Evolutionary conservation across 176 grass and related monocot species (phyloP).

Genomic region (Raddia distichophylla): DNA sequence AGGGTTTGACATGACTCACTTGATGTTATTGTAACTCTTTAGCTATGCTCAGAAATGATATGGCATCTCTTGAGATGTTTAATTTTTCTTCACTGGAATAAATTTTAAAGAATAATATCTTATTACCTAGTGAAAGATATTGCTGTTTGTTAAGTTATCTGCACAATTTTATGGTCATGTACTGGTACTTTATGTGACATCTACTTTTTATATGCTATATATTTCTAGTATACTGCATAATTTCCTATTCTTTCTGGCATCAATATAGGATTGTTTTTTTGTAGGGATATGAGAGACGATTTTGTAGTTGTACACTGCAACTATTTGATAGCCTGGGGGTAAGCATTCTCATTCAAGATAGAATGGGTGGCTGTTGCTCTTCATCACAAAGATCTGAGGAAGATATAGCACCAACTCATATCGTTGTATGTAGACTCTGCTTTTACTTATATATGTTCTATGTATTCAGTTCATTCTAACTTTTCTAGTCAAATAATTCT

Average conservation of each 20-base stretch:
- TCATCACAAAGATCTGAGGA: constrained; percentile 60
- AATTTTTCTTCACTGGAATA: background rate
- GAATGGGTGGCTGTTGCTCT: constrained; percentile 90
- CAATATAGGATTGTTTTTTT: constrained; percentile 25
- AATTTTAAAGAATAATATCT: background rate
- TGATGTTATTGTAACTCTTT: background rate
- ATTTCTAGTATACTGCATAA: constrained; percentile 13
- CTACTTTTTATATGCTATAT: background rate
- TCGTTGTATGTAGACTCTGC: constrained; percentile 61
- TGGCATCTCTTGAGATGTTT: background rate
- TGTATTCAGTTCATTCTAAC: background rate
- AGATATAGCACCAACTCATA: constrained; percentile 61
- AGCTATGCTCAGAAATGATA: background rate
- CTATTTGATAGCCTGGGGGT: constrained; percentile 40
- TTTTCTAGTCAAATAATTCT: background rate
- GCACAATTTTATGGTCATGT: constrained; percentile 2
- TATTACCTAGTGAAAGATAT: background rate
- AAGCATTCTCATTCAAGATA: constrained; percentile 43
- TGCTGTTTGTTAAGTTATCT: background rate
- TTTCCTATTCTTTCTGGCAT: constrained; percentile 13
- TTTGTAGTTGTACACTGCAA: constrained; percentile 39
- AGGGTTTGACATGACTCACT: constrained; percentile 3
- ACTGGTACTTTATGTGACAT: background rate
- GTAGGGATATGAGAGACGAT: constrained; percentile 47
- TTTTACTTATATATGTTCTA: constrained; percentile 5